Percentiles rank a stretch among this genome's conserved stretches.
These are phyloP conservation scores for Eucalyptus cloeziana DNA, from an alignment of 345 rosid species.

Conservation along the genomic window DNA sequence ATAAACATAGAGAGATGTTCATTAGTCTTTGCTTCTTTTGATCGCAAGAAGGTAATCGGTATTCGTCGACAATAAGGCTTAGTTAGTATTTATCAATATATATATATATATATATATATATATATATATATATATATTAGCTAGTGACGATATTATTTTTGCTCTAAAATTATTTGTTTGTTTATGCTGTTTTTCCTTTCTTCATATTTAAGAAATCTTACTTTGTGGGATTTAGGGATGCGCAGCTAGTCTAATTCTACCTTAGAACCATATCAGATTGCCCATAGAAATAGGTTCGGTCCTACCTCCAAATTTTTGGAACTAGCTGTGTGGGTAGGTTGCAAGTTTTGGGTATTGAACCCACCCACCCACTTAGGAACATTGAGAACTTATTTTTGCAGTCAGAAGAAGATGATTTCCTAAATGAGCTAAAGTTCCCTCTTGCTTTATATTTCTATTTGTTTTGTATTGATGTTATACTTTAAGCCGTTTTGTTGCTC, in stretches of 20 bases:
- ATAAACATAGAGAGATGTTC: background rate
- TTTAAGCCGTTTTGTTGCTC: background rate
- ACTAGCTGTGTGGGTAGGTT: background rate
- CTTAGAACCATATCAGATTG: no score
- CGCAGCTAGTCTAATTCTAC: background rate
- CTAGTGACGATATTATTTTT: background rate
- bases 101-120: background rate
- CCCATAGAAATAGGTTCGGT: no score
- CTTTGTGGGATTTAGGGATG: background rate
- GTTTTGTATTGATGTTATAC: background rate
- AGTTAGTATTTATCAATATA: background rate
- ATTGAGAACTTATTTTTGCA: no score
- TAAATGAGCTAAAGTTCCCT: background rate
- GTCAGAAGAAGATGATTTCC: background rate
- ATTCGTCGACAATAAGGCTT: background rate
- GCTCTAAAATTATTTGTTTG: background rate
- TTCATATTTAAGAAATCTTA: background rate
- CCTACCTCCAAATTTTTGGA: background rate
- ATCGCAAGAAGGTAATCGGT: background rate
- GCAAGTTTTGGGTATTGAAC: background rate
- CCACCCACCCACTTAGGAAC: background rate
- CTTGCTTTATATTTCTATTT: background rate
- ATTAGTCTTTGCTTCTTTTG: background rate
- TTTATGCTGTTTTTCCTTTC: background rate
- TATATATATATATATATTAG: background rate